Percentiles rank a stretch among this genome's conserved stretches.
Conservation (phyloP, 352 stramenopile species). For the Globisporangium mamillatum region DNA sequence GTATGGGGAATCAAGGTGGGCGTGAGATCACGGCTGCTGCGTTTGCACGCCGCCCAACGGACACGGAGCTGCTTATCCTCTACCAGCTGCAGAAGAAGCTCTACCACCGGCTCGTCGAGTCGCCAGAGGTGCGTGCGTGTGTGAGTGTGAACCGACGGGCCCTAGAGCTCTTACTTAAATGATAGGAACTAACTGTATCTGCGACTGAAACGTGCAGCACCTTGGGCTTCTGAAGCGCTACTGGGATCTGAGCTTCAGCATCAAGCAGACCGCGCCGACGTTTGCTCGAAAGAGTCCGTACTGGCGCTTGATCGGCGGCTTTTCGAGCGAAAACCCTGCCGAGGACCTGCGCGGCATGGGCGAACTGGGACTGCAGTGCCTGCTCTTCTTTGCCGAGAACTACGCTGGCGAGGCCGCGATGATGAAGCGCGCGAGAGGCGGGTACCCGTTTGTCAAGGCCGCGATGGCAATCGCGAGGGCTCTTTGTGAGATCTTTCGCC, state of each 20-base stretch:
- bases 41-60: conserved; percentile 41
- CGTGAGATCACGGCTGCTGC: conserved; percentile 36
- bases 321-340: conserved; percentile 47
- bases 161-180: too few species aligned
- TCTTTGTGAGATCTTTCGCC: conserved; percentile 43
- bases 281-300: conserved; percentile 44
- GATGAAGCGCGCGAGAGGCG: conserved; percentile 54
- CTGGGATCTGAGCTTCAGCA: conserved; percentile 45
- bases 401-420: conserved; percentile 56
- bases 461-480: conserved; percentile 47
- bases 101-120: conserved; percentile 53
- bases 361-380: conserved; percentile 54
- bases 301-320: conserved; percentile 47
- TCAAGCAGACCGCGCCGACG: conserved; percentile 23
- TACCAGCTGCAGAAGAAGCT: conserved; percentile 62
- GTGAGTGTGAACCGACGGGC: too few species aligned
- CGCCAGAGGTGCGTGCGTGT: conserved; percentile 39
- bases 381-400: conserved; percentile 68
- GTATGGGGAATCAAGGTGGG: conserved; percentile 46
- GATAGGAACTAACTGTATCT: too few species aligned
- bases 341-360: conserved; percentile 54
- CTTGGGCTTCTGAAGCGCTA: conserved; percentile 55
- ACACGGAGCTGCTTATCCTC: conserved; percentile 62
- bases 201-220: conserved; percentile 28
- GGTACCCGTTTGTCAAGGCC: conserved; percentile 66